These are phyloP conservation scores for Phaffia tasmanica DNA, from an alignment of 768 basidiomycete genomes.

Conservation along the genomic window DNA sequence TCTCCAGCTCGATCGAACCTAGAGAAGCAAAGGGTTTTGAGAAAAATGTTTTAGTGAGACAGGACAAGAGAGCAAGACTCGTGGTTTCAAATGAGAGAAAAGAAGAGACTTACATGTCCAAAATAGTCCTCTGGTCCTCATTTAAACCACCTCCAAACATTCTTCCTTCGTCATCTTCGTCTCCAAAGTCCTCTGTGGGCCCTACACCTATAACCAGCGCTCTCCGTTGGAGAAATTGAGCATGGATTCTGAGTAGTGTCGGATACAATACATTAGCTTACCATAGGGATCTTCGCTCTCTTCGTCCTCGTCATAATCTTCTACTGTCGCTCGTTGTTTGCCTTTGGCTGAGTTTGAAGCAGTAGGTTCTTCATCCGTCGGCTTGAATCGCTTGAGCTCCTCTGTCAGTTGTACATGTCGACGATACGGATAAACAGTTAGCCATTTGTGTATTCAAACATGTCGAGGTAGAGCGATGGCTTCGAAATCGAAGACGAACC, in stretches of 20 bases:
- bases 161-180: slow-evolving; percentile 72
- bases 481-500: slow-evolving; percentile 26
- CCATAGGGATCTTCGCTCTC: slow-evolving; percentile 14
- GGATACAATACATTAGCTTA: background rate
- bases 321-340: slow-evolving; percentile 17
- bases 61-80: background rate
- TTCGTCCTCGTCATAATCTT: slow-evolving; percentile 23
- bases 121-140: slow-evolving; percentile 78
- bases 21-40: background rate
- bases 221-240: background rate
- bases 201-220: slow-evolving; percentile 63
- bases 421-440: slow-evolving; percentile 24
- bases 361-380: slow-evolving; percentile 35
- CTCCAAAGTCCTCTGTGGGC: slow-evolving; percentile 78
- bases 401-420: slow-evolving; percentile 50
- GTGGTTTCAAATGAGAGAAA: background rate
- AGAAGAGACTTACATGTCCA: slow-evolving; percentile 51
- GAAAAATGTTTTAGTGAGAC: background rate
- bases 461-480: slow-evolving; percentile 9
- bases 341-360: slow-evolving; percentile 7
- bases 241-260: background rate
- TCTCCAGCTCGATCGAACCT: slow-evolving; percentile 59
- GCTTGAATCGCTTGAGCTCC: slow-evolving; percentile 30
- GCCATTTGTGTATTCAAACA: slow-evolving; percentile 21
- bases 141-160: slow-evolving; percentile 93